Evolutionary conservation across 1,139 yeast genomes (phyloP), one percentile per base, ranked within the genome.

Genomic region (Pichia sp.): DNA sequence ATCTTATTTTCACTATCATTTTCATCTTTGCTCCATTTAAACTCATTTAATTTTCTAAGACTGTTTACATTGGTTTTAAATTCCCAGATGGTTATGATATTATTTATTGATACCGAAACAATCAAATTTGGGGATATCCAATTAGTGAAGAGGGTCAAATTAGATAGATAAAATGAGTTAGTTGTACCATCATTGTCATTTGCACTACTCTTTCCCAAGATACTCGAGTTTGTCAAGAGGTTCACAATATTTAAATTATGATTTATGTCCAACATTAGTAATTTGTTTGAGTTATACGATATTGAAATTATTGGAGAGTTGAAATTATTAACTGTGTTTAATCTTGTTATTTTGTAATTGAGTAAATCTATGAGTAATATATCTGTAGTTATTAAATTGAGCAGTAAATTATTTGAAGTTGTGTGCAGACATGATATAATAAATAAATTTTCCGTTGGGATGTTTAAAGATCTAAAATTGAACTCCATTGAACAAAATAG

Each of bases 81-180:
- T 49, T 74, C 73, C 80, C 80, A 76, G 36, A 71, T 61, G 45
- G 70, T 71, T 7, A 75, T 55, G 4, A 59, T 48, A 2, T 72
- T 62, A 16, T 39, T 25, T 5, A 48, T 26, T 1, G 51, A 42
- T 15, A 45, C 39, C 3, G 48, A 26, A 9, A 45, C 6, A 16
- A 48, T 34, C 3, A 25, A 7, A 11, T 18, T 11, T 4, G 48
- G 43, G 5, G 44, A 15, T 0, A 48, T 15, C 51, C 51, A 48
- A 1, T 27, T 27, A 24, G 15, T 25, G 4, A 34, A 45, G 20
- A 48, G 30, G 8, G 48, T n/a, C 15, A 45, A 36, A 27, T 42
- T 30, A 7, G 45, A 39, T 1, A 41, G 11, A 22, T 42, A 16
- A 3, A 35, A 9, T 1, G 32, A 12, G 12, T 13, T 27, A 7